phyloP scores from a whole-genome alignment of 169 alveolate species.

The Plasmodium knowlesi region DNA sequence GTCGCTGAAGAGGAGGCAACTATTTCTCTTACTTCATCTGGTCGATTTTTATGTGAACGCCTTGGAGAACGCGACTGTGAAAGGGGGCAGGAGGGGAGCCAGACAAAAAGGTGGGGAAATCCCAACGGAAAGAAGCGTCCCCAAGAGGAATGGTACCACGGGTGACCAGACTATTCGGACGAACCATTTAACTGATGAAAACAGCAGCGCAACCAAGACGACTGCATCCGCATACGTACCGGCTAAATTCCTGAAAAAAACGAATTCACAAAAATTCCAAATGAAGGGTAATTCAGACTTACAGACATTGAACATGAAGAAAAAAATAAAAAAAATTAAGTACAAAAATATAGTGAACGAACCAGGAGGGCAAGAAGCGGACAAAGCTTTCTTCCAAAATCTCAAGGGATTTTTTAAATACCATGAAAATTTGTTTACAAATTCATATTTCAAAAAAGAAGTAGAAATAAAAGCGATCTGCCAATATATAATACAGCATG shows the following conservation, averaged over 20 bases:
- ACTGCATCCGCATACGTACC: neutral
- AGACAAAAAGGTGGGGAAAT: neutral
- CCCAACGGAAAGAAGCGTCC: neutral
- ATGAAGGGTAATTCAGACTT: neutral
- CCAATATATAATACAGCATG: conserved; percentile 1
- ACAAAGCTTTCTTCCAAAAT: conserved; percentile 11
- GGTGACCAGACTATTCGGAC: neutral
- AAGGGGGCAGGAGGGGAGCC: neutral
- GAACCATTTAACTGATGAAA: neutral
- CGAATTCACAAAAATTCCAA: neutral
- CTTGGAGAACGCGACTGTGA: conserved; percentile 9
- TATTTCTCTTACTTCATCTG: conserved; percentile 13
- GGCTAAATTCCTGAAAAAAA: conserved; percentile 3
- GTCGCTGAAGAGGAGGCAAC: neutral
- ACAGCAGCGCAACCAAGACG: neutral
- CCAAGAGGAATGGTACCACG: neutral
- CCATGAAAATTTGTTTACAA: conserved; percentile 37
- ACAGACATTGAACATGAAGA: neutral
- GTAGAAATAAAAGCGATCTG: conserved; percentile 30
- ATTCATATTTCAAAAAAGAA: conserved; percentile 34
- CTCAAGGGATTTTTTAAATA: conserved; percentile 46
- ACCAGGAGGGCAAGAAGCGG: conserved; percentile 8
- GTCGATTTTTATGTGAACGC: conserved; percentile 41
- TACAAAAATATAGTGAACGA: conserved; percentile 28
- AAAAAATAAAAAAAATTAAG: conserved; percentile 42